Conservation (phyloP, 2,329 filamentous ascomycete species). For the Neophaeococcomyces mojaviensis region DNA sequence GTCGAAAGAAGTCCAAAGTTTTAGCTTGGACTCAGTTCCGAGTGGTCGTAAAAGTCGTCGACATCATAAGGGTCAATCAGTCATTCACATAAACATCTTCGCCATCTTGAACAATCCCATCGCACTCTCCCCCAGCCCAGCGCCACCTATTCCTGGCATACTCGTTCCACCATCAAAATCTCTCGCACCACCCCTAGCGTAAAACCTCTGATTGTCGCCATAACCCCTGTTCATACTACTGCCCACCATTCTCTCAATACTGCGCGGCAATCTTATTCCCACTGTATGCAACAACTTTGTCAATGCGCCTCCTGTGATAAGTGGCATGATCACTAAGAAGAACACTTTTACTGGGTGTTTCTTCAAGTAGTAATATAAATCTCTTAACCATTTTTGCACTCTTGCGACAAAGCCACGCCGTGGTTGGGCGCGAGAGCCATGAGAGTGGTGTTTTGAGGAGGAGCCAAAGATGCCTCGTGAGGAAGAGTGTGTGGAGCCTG, state of each 20-base stretch:
- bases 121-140: conserved; percentile 36
- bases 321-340: conserved; percentile 75
- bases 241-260: conserved; percentile 39
- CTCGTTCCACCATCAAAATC: conserved; percentile 22
- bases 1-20: too few relatives aligned
- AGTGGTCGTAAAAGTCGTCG: too few relatives aligned
- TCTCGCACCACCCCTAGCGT: conserved; percentile 27
- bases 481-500: conserved; percentile 22
- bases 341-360: conserved; percentile 82
- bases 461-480: conserved; percentile 41
- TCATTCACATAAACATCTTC: conserved; percentile 46
- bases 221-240: conserved; percentile 30
- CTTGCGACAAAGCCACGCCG: conserved; percentile 71
- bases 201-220: conserved; percentile 19
- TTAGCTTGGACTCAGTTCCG: too few relatives aligned
- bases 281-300: conserved; percentile 70
- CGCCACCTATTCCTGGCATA: conserved; percentile 20
- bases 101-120: conserved; percentile 44
- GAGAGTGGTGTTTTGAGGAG: conserved; percentile 1
- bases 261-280: conserved; percentile 65
- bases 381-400: conserved; percentile 69
- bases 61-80: too few relatives aligned
- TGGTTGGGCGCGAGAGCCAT: conserved; percentile 68
- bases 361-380: conserved; percentile 74
- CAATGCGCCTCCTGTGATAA: conserved; percentile 76